Evolutionary conservation across 176 grass and related monocot genomes (phyloP), one percentile per base, ranked within the genome.

Genomic region (Aegilops speltoides): DNA sequence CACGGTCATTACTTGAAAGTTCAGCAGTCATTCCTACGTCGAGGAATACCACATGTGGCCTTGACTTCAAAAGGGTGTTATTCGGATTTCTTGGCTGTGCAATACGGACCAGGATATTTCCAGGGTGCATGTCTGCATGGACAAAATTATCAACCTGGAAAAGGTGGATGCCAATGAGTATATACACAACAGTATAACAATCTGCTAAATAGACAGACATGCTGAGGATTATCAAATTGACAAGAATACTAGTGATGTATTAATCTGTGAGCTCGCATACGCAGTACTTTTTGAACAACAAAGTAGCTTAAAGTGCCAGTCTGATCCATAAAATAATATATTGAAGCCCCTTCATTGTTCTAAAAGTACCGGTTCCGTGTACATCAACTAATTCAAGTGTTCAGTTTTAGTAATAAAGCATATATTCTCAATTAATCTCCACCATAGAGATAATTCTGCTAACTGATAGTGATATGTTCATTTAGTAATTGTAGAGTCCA

Each of bases 21-120:
- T 99, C 97, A 80, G 97, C 97, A 24, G 94, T 97, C 97, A 99
- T 99, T 82, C 97, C 97, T 64, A 99, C 97, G 79, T 99, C 97
- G 23, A 99, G 94, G 83, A 99, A 99, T 29, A 99, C 87, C 32
- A 99, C 94, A 81, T 99, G 97, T 43, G 97, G 97, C 77, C 84
- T 96, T 45, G 97, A 99, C 81, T 94, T 94, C 79, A 82, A 77
- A 78, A 92, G 79, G 86, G 83, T 85, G 73, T 79, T 93, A 37
- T 93, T 94, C 63, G 87, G 32, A 57, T 77, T 88, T 54, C 93
- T 88, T 10, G 94, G 81, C 65, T 89, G 79, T 67, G 52, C 89
- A 70, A 97, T 88, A 60, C 97, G 94, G 54, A 99, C 97, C 64
- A 99, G 84, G 86, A 99, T 99, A 84, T 99, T 99, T 84, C 97